Conservation (phyloP, 345 rosid species). For the Aquilaria malaccensis region DNA sequence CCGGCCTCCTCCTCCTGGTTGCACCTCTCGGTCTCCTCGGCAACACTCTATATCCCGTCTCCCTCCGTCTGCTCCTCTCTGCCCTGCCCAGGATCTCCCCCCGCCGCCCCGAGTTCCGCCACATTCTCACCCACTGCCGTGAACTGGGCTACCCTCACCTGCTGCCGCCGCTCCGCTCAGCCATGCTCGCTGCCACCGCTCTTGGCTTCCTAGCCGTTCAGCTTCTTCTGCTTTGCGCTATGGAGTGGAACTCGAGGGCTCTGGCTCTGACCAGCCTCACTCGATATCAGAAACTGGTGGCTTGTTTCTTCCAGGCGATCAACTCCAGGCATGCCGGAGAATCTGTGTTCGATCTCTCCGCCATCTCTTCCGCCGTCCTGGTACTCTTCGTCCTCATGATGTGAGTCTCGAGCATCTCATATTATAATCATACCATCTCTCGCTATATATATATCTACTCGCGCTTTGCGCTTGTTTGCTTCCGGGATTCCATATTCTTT, state of each 20-base stretch:
- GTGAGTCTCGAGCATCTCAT: slow-evolving; percentile 29
- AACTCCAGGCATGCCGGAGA: slow-evolving; percentile 61
- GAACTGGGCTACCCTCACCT: slow-evolving; percentile 41
- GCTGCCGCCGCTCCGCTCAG: slow-evolving; percentile 22
- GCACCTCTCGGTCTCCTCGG: slow-evolving; percentile 52
- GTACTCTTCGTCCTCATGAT: slow-evolving; percentile 59
- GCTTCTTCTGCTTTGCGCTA: slow-evolving; percentile 21
- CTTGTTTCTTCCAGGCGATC: slow-evolving; percentile 31
- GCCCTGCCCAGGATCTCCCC: slow-evolving; percentile 27
- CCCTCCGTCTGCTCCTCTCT: slow-evolving; percentile 33
- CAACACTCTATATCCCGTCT: slow-evolving; percentile 45
- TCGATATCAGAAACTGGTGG: slow-evolving; percentile 35
- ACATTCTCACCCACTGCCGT: slow-evolving; percentile 28
- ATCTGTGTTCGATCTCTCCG: slow-evolving; percentile 44
- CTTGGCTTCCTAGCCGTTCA: slow-evolving; percentile 37
- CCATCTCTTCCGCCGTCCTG: slow-evolving; percentile 44
- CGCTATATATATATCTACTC: background rate
- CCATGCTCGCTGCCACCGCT: slow-evolving; percentile 29
- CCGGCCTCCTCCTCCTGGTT: slow-evolving; percentile 44
- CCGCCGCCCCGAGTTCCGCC: slow-evolving; percentile 22
- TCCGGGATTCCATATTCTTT: too few relatives aligned
- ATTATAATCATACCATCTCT: background rate
- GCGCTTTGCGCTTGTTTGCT: too few relatives aligned
- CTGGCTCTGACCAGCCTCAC: slow-evolving; percentile 32
- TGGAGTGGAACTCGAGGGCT: slow-evolving; percentile 50